Percentiles rank a stretch among this genome's conserved stretches.
Conservation (phyloP, 1,284 basidiomycete species). For the Microbotryum lychnidis-dioicae region DNA sequence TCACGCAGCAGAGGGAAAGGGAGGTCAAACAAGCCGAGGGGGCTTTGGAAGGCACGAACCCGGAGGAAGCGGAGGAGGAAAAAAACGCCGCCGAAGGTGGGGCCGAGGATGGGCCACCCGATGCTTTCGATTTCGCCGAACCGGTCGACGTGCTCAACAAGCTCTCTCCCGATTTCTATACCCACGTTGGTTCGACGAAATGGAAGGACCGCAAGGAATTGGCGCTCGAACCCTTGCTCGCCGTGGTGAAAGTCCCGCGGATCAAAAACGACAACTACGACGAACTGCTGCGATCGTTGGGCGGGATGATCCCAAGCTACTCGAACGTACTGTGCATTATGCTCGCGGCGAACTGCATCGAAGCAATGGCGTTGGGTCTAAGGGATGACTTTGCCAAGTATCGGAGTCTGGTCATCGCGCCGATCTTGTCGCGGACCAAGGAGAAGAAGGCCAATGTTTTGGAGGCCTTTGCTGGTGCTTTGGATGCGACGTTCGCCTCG, state of each 20-base stretch:
- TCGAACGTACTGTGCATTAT: constrained; percentile 95
- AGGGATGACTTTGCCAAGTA: constrained; percentile 61
- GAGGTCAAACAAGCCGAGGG: constrained; percentile 33
- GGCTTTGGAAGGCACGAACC: constrained; percentile 20
- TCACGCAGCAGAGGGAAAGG: constrained; percentile 62
- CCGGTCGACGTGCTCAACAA: constrained; percentile 68
- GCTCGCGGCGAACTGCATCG: constrained; percentile 74
- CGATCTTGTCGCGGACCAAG: constrained; percentile 83
- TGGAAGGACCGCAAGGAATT: constrained; percentile 96
- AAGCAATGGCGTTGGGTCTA: constrained; percentile 76
- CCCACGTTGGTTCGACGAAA: constrained; percentile 74
- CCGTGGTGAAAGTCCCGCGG: constrained; percentile 61
- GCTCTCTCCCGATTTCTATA: constrained; percentile 65
- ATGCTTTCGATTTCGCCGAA: constrained; percentile 76
- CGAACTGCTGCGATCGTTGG: constrained; percentile 66
- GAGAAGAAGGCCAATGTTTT: constrained; percentile 86
- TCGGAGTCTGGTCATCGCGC: constrained; percentile 63
- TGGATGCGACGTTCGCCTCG: constrained; percentile 82
- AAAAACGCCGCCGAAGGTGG: constrained; percentile 36
- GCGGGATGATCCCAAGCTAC: constrained; percentile 61
- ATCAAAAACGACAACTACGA: constrained; percentile 69
- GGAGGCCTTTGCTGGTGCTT: constrained; percentile 74
- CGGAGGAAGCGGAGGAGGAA: constrained; percentile 37
- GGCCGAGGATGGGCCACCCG: constrained; percentile 44
- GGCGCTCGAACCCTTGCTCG: constrained; percentile 72